Percentiles rank a stretch among this genome's conserved stretches.
These are phyloP conservation scores for Hyphodiscus sp. DNA, from an alignment of 2,329 filamentous ascomycete species.

Conservation along the genomic window DNA sequence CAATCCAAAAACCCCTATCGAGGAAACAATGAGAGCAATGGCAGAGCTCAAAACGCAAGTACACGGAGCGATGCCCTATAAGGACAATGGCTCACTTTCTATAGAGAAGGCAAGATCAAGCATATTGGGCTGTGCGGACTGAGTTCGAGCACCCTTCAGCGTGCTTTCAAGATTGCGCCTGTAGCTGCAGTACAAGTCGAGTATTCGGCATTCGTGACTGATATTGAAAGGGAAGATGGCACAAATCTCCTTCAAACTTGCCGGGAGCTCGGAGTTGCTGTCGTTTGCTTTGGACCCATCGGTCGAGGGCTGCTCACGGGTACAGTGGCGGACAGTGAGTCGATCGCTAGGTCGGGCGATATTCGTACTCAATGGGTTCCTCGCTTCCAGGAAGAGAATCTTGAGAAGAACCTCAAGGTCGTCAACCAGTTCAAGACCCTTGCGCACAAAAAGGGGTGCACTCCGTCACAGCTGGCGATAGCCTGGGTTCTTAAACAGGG, in stretches of 20 bases:
- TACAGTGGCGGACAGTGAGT: conserved; percentile 6
- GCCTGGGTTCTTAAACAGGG: conserved; percentile 59
- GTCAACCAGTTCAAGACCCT: conserved; percentile 43
- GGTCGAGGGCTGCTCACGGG: conserved; percentile 43
- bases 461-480: conserved; percentile 51
- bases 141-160: conserved; percentile 43
- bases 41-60: conserved; percentile 30
- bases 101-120: conserved; percentile 47
- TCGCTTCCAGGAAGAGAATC: conserved; percentile 46
- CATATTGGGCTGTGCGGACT: conserved; percentile 49
- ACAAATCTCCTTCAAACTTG: conserved; percentile 44
- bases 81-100: no score
- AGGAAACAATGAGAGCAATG: conserved; percentile 36
- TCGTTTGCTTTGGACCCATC: conserved; percentile 35
- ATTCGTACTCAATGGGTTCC: conserved; percentile 35
- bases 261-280: conserved; percentile 42
- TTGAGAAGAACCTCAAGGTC: conserved; percentile 48
- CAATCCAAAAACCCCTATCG: conserved; percentile 33
- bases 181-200: conserved; percentile 48
- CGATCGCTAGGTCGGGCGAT: conserved; percentile 27
- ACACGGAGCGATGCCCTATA: no score
- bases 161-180: conserved; percentile 41
- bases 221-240: no score
- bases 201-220: conserved; percentile 46
- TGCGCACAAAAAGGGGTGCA: conserved; percentile 47